These are phyloP conservation scores for Petunia hybrid DNA, from an alignment of 305 asterid genomes.

Conservation along the genomic window DNA sequence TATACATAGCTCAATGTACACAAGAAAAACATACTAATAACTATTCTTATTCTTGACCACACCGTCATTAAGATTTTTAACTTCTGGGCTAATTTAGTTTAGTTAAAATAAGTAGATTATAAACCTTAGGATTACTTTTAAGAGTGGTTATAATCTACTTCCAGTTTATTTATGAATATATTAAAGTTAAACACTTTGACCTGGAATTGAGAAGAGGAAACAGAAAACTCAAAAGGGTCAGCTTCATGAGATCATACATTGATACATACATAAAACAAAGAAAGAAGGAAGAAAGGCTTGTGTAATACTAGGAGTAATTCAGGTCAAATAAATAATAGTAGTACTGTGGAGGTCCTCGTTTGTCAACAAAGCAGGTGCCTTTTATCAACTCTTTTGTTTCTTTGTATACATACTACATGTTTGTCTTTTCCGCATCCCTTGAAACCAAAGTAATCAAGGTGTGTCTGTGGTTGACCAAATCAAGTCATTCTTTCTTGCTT, in stretches of 20 bases:
- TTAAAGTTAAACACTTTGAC: background rate
- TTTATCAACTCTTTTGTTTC: conserved; percentile 26
- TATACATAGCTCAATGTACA: background rate
- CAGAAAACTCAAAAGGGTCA: background rate
- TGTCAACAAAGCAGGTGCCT: conserved; percentile 50
- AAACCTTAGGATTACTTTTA: background rate
- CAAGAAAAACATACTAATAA: background rate
- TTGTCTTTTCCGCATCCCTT: conserved; percentile 33
- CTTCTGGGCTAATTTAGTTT: background rate
- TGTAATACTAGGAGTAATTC: background rate
- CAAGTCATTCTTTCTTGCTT: background rate
- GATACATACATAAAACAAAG: background rate
- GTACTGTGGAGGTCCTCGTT: conserved; percentile 30
- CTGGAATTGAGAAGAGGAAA: background rate
- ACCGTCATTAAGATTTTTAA: background rate
- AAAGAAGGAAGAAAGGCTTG: background rate
- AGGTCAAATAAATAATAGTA: conserved; percentile 28
- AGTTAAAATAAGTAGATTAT: background rate
- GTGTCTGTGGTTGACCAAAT: conserved; percentile 34
- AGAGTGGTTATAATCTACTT: background rate
- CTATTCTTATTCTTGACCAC: background rate
- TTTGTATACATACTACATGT: conserved; percentile 3
- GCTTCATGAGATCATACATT: background rate
- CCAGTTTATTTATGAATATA: background rate
- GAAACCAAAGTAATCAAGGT: conserved; percentile 28